Evolutionary conservation across 148 eudicot species (phyloP).

Genomic region (Euryodendron excelsum): DNA sequence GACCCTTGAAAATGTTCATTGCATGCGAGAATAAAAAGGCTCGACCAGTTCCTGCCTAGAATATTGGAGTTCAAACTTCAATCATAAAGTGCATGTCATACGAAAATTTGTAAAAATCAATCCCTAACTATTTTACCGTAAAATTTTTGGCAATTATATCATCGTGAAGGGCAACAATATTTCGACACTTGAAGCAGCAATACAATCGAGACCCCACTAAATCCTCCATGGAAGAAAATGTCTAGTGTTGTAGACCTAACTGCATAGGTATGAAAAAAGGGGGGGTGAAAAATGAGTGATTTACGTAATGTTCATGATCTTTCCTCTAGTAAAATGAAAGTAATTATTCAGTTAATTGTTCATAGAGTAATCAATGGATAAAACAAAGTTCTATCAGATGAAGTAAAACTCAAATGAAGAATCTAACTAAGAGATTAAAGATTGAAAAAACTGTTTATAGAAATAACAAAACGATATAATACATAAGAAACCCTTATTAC

Average conservation of each 20-base stretch:
- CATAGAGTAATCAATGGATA: too few species aligned
- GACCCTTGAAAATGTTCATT: slow-evolving; percentile 39
- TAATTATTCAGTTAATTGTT: too few species aligned
- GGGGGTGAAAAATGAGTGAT: neutral
- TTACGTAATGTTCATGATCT: neutral
- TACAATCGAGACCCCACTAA: slow-evolving; percentile 39
- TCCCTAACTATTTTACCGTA: slow-evolving; percentile 29
- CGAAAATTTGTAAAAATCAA: neutral
- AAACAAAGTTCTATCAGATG: too few species aligned
- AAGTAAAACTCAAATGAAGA: too few species aligned
- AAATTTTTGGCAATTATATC: slow-evolving; percentile 58
- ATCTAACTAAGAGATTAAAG: too few species aligned
- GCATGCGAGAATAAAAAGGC: slow-evolving; percentile 56
- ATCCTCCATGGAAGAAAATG: slow-evolving; percentile 19
- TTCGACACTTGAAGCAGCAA: slow-evolving; percentile 59
- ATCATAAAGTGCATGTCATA: neutral
- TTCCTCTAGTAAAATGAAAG: too few species aligned
- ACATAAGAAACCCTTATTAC: too few species aligned
- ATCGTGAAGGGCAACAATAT: slow-evolving; percentile 51
- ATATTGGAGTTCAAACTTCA: too few species aligned
- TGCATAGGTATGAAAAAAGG: neutral
- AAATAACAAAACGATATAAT: too few species aligned
- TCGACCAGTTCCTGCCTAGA: slow-evolving; percentile 39
- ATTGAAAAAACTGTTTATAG: too few species aligned
- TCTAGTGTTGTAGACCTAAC: neutral